phyloP scores from a whole-genome alignment of 345 rosid species.

The rapeseed (Brassica napus) region DNA sequence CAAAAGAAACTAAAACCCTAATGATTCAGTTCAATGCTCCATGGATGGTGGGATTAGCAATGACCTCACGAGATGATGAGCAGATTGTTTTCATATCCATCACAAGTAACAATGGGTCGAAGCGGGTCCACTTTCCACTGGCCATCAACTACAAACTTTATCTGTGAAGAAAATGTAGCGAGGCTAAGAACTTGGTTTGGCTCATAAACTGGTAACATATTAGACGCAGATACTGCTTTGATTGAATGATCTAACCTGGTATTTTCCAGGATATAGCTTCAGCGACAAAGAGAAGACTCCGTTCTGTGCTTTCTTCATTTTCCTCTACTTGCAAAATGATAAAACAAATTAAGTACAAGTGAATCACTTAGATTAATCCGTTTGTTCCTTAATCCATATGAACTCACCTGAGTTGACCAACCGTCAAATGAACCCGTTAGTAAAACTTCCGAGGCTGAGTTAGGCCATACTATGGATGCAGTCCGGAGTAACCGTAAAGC shows the following conservation, averaged over 20 bases:
- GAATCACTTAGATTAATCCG: background rate
- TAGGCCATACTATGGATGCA: constrained; percentile 81
- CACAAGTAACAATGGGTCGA: constrained; percentile 65
- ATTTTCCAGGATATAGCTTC: constrained; percentile 85
- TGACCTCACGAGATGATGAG: constrained; percentile 54
- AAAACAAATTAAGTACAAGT: constrained; percentile 15
- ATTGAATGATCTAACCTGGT: constrained; percentile 57
- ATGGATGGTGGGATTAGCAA: constrained; percentile 4
- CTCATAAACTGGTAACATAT: background rate
- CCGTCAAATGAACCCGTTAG: constrained; percentile 92
- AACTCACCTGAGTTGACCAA: constrained; percentile 82
- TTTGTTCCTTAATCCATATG: background rate
- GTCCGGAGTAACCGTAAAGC: constrained; percentile 64
- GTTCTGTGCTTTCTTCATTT: constrained; percentile 74
- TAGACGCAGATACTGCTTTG: background rate
- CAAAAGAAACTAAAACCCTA: constrained; percentile 20
- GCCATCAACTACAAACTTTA: constrained; percentile 94
- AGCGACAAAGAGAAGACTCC: constrained; percentile 67
- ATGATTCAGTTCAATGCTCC: constrained; percentile 25
- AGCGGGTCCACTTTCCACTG: constrained; percentile 89
- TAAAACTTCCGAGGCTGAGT: constrained; percentile 79
- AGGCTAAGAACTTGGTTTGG: constrained; percentile 15
- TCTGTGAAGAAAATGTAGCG: constrained; percentile 47
- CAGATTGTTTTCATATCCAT: constrained; percentile 76
- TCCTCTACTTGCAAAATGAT: constrained; percentile 56